These are phyloP conservation scores for Pseudocercospora eumusae DNA, from an alignment of 2,329 filamentous ascomycete species.

Conservation along the genomic window DNA sequence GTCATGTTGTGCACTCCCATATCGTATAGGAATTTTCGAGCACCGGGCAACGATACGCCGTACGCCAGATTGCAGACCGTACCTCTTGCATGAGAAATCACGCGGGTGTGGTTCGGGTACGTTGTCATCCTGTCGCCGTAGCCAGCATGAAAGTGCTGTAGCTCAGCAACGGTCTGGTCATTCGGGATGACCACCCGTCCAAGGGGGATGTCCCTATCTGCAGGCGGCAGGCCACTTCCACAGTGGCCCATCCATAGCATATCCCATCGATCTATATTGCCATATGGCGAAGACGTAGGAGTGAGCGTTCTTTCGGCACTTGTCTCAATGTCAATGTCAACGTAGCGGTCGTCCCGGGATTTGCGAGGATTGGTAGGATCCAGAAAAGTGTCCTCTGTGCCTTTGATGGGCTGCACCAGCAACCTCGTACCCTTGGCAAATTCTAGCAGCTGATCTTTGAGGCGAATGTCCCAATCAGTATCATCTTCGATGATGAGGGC, in stretches of 20 bases:
- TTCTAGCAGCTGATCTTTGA: conserved; percentile 40
- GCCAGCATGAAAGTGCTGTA: too few species aligned
- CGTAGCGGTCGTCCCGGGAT: too few species aligned
- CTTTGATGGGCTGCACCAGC: conserved; percentile 34
- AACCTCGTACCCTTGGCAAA: conserved; percentile 43
- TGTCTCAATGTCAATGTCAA: too few species aligned
- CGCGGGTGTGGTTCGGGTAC: not conserved
- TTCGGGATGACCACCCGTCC: too few species aligned
- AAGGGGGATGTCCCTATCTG: conserved; percentile 10
- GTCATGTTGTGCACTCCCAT: not conserved
- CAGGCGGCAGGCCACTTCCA: conserved; percentile 16
- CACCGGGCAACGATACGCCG: not conserved
- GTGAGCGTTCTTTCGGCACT: too few species aligned
- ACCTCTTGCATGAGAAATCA: not conserved
- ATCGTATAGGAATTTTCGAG: not conserved
- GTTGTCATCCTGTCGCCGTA: too few species aligned
- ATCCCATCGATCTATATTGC: conserved; percentile 40
- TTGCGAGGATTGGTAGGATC: too few species aligned
- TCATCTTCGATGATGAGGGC: conserved; percentile 49
- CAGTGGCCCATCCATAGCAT: conserved; percentile 42
- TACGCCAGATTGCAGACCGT: not conserved
- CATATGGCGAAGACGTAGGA: too few species aligned
- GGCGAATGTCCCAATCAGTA: conserved; percentile 47
- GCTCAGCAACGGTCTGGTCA: too few species aligned
- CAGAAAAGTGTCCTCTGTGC: too few species aligned